A percentile compares a stretch with the other conserved stretches of the same genome.
Conservation (phyloP, 306 rosid species). For the Styphnolobium japonicum region DNA sequence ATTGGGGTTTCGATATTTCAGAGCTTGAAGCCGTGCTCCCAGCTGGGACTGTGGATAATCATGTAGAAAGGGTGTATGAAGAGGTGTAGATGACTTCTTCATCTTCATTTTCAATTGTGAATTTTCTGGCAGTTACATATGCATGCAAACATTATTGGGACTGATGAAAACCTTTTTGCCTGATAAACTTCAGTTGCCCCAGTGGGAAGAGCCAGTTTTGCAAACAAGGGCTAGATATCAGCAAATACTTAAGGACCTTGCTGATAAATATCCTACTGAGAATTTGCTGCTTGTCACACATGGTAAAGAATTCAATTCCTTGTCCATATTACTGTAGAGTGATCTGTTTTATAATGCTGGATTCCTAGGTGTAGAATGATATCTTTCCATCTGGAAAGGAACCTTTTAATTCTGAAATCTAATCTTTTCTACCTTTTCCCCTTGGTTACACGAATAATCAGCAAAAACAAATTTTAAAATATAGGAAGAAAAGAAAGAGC, state of each 20-base stretch:
- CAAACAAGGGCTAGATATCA: constrained; percentile 54
- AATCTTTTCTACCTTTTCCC: background rate
- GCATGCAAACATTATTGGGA: background rate
- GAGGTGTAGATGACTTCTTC: constrained; percentile 41
- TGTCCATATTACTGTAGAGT: background rate
- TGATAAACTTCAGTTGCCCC: constrained; percentile 54
- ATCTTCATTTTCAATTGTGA: background rate
- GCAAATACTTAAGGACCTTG: constrained; percentile 55
- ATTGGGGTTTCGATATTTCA: constrained; percentile 56
- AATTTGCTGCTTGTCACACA: constrained; percentile 82
- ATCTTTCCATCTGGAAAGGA: background rate
- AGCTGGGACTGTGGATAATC: constrained; percentile 46
- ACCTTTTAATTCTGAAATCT: background rate
- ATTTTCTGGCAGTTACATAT: background rate
- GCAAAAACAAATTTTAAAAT: background rate
- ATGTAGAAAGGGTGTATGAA: constrained; percentile 49
- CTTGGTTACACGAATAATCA: background rate
- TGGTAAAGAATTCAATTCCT: constrained; percentile 39
- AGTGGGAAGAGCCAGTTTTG: constrained; percentile 57
- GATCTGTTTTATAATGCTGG: background rate
- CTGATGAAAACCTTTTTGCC: constrained; percentile 3
- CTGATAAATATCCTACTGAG: constrained; percentile 61
- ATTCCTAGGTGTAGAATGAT: background rate
- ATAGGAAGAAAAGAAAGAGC: background rate
- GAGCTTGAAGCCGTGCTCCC: constrained; percentile 66